phyloP scores from a whole-genome alignment of 345 rosid species.

The Melaleuca quinquenervia region DNA sequence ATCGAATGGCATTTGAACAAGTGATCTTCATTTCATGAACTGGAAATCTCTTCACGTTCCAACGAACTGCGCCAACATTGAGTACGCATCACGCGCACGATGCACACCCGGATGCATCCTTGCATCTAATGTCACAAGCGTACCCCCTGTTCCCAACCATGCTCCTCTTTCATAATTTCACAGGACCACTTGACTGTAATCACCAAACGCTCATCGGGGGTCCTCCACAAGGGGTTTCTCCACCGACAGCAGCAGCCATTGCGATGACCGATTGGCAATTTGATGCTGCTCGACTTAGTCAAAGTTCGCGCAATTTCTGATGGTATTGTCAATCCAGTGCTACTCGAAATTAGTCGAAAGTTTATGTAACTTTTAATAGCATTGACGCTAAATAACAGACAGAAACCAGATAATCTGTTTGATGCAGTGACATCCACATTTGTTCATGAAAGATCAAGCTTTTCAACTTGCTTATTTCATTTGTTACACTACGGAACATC shows the following conservation, averaged over 20 bases:
- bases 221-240: neutral
- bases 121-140: too few species aligned
- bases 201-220: neutral
- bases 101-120: neutral
- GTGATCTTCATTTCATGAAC: neutral
- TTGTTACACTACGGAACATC: neutral
- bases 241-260: neutral
- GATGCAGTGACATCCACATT: neutral
- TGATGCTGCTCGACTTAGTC: neutral
- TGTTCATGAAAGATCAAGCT: neutral
- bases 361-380: neutral
- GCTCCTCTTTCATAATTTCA: neutral
- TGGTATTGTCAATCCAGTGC: neutral
- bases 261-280: neutral
- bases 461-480: neutral
- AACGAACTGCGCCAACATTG: neutral
- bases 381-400: neutral
- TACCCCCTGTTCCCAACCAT: too few species aligned
- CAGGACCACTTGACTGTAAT: neutral
- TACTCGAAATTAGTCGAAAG: neutral
- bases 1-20: neutral
- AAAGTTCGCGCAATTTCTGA: neutral
- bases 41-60: neutral
- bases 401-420: neutral
- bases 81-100: neutral